Conservation (phyloP, 768 basidiomycete genomes). For the Tephrocybe sp. region DNA sequence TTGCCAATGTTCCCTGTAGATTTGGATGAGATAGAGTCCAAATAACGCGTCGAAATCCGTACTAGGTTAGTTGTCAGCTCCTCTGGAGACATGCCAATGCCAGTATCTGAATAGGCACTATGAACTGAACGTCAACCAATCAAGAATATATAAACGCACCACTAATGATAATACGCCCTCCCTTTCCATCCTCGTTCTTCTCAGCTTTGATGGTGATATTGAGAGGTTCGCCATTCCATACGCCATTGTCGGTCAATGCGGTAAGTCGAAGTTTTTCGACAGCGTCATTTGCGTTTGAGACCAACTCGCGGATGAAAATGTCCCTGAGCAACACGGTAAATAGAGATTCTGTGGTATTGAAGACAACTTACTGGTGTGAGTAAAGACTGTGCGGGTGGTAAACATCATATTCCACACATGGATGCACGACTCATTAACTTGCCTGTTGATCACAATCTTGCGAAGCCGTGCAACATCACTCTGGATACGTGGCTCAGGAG, state of each 20-base stretch:
- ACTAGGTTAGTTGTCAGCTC: slow-evolving; percentile 81
- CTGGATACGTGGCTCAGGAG: slow-evolving; percentile 35
- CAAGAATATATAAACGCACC: slow-evolving; percentile 44
- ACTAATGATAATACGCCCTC: slow-evolving; percentile 73
- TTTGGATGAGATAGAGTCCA: slow-evolving; percentile 1
- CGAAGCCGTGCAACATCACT: slow-evolving; percentile 93
- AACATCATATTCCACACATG: neutral
- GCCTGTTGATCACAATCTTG: slow-evolving; percentile 92
- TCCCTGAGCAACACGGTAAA: slow-evolving; percentile 45
- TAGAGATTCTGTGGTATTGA: neutral
- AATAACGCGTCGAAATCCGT: slow-evolving; percentile 15
- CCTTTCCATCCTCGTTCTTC: slow-evolving; percentile 63
- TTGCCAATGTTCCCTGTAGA: slow-evolving; percentile 84
- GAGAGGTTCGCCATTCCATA: slow-evolving; percentile 71
- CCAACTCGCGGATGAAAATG: slow-evolving; percentile 85
- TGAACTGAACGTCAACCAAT: neutral
- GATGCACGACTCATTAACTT: slow-evolving; percentile 15
- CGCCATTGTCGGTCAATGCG: slow-evolving; percentile 72
- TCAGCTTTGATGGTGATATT: slow-evolving; percentile 90
- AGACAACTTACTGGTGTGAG: slow-evolving; percentile 63
- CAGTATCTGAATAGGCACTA: slow-evolving; percentile 63
- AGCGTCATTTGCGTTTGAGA: slow-evolving; percentile 96
- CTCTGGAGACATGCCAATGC: slow-evolving; percentile 95
- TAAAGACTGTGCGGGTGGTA: slow-evolving; percentile 56
- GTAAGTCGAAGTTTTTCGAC: slow-evolving; percentile 91